These are phyloP conservation scores for Apostasia shenzhenica DNA, from an alignment of 106 monocot genomes.

Conservation along the genomic window DNA sequence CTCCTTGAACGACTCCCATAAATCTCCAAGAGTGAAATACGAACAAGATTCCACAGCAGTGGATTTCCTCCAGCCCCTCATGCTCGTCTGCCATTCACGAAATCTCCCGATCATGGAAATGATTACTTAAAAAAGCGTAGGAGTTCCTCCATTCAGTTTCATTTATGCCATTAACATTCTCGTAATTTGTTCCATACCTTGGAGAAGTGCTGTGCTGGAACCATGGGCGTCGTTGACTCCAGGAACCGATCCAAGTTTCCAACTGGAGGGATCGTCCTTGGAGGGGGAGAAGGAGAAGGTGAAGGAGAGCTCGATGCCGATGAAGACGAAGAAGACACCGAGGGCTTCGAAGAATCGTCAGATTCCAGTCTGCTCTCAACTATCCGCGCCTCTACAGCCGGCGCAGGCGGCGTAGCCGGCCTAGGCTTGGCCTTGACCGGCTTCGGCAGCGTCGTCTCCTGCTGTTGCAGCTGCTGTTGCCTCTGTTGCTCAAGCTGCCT, in stretches of 20 bases:
- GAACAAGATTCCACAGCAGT: constrained; percentile 24
- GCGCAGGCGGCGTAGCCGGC: constrained; percentile 7
- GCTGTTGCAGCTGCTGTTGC: constrained; percentile 25
- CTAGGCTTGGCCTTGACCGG: constrained; percentile 14
- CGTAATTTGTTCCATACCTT: constrained; percentile 24
- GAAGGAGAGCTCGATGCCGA: constrained; percentile 10
- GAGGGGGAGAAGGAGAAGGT: constrained; percentile 22
- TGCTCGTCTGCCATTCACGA: constrained; percentile 26
- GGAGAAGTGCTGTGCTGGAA: constrained; percentile 28
- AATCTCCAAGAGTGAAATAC: constrained; percentile 59
- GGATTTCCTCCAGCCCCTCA: constrained; percentile 29
- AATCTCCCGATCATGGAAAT: background rate
- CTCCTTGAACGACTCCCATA: constrained; percentile 71
- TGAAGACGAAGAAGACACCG: constrained; percentile 35
- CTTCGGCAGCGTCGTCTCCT: constrained; percentile 5
- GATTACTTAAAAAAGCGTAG: background rate
- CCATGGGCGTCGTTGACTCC: constrained; percentile 46
- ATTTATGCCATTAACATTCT: background rate
- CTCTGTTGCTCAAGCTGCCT: constrained; percentile 30
- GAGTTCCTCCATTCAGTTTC: background rate
- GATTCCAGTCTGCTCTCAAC: constrained; percentile 32
- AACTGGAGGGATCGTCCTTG: constrained; percentile 14
- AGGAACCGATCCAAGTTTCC: constrained; percentile 61
- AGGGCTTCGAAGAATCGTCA: constrained; percentile 43
- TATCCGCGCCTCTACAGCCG: constrained; percentile 4